Evolutionary conservation across 106 monocot genomes (phyloP).

Genomic region (Xerophyta viscosa): DNA sequence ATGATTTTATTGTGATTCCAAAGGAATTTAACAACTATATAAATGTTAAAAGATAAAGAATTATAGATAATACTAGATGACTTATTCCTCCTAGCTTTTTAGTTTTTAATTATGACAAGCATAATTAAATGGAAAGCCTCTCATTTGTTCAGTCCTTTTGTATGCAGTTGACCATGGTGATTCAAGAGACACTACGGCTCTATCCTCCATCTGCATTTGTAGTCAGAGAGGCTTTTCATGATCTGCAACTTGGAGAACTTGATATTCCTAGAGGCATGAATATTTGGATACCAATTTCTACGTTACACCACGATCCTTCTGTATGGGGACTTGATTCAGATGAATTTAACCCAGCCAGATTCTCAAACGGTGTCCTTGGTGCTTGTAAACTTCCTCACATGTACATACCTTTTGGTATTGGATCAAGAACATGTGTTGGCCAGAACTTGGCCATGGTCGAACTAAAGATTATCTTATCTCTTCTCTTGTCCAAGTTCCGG

Average conservation of each 20-base stretch:
- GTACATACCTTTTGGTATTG: slow-evolving; percentile 66
- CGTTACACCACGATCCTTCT: slow-evolving; percentile 12
- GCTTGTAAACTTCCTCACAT: slow-evolving; percentile 46
- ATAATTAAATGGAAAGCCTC: too few species aligned
- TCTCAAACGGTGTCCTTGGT: slow-evolving; percentile 29
- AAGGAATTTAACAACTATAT: too few species aligned
- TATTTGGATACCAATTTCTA: slow-evolving; percentile 16
- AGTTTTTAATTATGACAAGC: too few species aligned
- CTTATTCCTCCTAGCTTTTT: too few species aligned
- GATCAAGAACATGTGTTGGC: slow-evolving; percentile 43
- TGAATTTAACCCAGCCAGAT: slow-evolving; percentile 62
- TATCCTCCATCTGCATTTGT: slow-evolving; percentile 8
- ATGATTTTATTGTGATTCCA: too few species aligned
- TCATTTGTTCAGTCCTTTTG: not conserved
- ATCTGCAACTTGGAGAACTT: slow-evolving; percentile 13
- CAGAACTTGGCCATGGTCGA: slow-evolving; percentile 74
- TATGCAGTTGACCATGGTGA: slow-evolving; percentile 21
- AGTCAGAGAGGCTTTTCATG: slow-evolving; percentile 18
- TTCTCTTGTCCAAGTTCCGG: slow-evolving; percentile 44
- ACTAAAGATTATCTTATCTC: slow-evolving; percentile 52
- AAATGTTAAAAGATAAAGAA: too few species aligned
- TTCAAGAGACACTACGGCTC: slow-evolving; percentile 22
- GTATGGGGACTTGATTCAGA: slow-evolving; percentile 22
- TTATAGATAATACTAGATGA: too few species aligned
- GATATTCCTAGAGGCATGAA: slow-evolving; percentile 12